These are phyloP conservation scores for Hymenoscyphus fraxineus DNA, from an alignment of 2,329 filamentous ascomycete species.

Conservation along the genomic window DNA sequence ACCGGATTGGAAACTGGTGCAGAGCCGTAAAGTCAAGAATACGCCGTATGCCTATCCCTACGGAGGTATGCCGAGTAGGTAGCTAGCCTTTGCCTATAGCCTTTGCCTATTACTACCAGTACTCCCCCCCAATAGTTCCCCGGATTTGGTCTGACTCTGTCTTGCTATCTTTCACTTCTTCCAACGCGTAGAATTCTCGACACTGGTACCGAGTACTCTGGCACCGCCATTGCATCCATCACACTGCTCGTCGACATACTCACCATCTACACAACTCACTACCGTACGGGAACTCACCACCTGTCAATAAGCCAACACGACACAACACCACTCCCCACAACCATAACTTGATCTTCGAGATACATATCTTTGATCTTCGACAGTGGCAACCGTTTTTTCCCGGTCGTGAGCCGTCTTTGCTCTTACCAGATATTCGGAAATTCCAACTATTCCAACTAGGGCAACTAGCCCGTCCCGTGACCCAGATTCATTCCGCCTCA, in stretches of 20 bases:
- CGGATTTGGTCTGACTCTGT: neutral
- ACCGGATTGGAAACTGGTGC: neutral
- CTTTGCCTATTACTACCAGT: neutral
- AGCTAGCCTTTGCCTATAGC: neutral
- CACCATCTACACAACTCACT: neutral
- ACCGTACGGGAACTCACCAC: too few relatives aligned
- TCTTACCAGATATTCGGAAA: neutral
- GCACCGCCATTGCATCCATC: neutral
- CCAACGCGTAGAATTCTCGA: neutral
- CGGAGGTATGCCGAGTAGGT: slow-evolving; percentile 1
- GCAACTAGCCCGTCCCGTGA: neutral
- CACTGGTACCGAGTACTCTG: neutral
- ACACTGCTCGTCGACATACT: neutral
- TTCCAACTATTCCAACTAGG: slow-evolving; percentile 1
- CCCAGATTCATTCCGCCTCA: neutral
- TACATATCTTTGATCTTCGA: neutral
- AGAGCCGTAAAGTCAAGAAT: neutral
- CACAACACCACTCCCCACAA: neutral
- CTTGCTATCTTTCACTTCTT: neutral
- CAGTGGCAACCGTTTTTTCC: neutral
- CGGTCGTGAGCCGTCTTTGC: neutral
- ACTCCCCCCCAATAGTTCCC: neutral
- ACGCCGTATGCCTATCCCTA: neutral
- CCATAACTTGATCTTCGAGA: neutral
- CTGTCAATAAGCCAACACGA: too few relatives aligned